These are phyloP conservation scores for Boletus bicolor DNA, from an alignment of 768 basidiomycete genomes.

Conservation along the genomic window DNA sequence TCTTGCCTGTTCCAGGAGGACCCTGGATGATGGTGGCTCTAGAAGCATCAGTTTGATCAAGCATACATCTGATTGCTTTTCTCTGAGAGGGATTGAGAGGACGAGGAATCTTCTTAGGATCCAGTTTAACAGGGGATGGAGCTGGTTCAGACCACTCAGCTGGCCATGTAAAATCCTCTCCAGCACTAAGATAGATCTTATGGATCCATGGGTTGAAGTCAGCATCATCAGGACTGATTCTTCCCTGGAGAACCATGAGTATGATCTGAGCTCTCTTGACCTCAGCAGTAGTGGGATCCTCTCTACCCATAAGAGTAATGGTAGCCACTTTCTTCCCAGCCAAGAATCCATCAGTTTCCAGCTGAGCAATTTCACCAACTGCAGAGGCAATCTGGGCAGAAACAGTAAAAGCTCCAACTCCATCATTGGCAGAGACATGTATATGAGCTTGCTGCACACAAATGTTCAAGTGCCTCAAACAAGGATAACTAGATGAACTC, in stretches of 20 bases:
- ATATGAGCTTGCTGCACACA: slow-evolving; percentile 18
- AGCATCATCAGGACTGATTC: slow-evolving; percentile 20
- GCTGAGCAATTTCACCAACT: slow-evolving; percentile 13
- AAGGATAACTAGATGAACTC: slow-evolving; percentile 3
- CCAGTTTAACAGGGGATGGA: slow-evolving; percentile 15
- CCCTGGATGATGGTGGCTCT: slow-evolving; percentile 42
- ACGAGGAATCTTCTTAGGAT: slow-evolving; percentile 15
- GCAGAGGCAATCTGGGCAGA: slow-evolving; percentile 17
- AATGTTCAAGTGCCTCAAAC: neutral
- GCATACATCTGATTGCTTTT: slow-evolving; percentile 37
- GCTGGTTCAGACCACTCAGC: slow-evolving; percentile 27
- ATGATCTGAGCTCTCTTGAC: slow-evolving; percentile 33
- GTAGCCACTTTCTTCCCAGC: slow-evolving; percentile 30
- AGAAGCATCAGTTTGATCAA: slow-evolving; percentile 31
- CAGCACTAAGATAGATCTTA: slow-evolving; percentile 32
- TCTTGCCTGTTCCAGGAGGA: slow-evolving; percentile 72
- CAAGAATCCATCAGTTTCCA: slow-evolving; percentile 25
- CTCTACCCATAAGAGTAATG: slow-evolving; percentile 53
- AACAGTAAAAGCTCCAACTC: slow-evolving; percentile 23
- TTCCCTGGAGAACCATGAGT: slow-evolving; percentile 36
- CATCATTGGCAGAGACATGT: slow-evolving; percentile 19
- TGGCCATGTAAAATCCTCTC: slow-evolving; percentile 37
- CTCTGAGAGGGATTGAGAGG: slow-evolving; percentile 41
- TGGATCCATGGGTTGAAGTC: slow-evolving; percentile 38
- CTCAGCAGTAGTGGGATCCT: slow-evolving; percentile 59